These are phyloP conservation scores for Monascus ruber DNA, from an alignment of 2,329 filamentous ascomycete species.

Conservation along the genomic window DNA sequence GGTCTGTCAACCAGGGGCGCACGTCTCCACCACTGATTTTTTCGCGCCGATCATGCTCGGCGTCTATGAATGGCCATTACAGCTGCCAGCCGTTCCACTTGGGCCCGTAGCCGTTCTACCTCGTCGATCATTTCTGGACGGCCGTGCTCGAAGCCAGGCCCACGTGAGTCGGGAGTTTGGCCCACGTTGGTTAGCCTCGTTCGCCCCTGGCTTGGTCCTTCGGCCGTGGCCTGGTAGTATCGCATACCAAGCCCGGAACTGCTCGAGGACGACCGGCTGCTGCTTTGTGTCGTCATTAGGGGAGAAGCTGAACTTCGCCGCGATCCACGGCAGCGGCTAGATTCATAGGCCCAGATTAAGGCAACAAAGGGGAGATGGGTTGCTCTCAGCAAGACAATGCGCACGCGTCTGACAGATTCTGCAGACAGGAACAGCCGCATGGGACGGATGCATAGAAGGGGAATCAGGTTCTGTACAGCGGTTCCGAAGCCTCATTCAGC, in stretches of 20 bases:
- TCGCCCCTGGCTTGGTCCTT: slow-evolving; percentile 10
- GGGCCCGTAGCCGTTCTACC: slow-evolving; percentile 22
- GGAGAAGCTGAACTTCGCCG: slow-evolving; percentile 14
- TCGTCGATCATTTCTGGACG: slow-evolving; percentile 22
- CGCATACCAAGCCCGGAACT: not conserved
- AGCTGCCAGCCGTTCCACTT: slow-evolving; percentile 23
- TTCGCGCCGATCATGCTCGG: slow-evolving; percentile 1
- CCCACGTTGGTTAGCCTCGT: slow-evolving; percentile 7
- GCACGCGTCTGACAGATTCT: slow-evolving; percentile 41
- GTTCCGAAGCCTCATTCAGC: not conserved
- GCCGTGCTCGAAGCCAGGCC: slow-evolving; percentile 9
- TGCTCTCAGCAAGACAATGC: slow-evolving; percentile 47
- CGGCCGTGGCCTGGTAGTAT: slow-evolving; percentile 7
- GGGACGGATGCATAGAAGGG: slow-evolving; percentile 45
- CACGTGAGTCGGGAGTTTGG: slow-evolving; percentile 14
- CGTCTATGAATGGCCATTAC: slow-evolving; percentile 13
- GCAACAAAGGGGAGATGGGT: slow-evolving; percentile 49
- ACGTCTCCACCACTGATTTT: slow-evolving; percentile 1
- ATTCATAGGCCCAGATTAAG: slow-evolving; percentile 46
- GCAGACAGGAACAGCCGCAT: slow-evolving; percentile 46
- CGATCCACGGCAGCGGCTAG: slow-evolving; percentile 19
- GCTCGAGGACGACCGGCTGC: slow-evolving; percentile 8
- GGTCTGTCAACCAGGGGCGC: not conserved
- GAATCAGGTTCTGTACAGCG: slow-evolving; percentile 43
- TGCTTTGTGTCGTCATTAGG: slow-evolving; percentile 8